Base-by-base conservation (phyloP, 208 protist genomes). In the Leishmania gerbilli region DNA sequence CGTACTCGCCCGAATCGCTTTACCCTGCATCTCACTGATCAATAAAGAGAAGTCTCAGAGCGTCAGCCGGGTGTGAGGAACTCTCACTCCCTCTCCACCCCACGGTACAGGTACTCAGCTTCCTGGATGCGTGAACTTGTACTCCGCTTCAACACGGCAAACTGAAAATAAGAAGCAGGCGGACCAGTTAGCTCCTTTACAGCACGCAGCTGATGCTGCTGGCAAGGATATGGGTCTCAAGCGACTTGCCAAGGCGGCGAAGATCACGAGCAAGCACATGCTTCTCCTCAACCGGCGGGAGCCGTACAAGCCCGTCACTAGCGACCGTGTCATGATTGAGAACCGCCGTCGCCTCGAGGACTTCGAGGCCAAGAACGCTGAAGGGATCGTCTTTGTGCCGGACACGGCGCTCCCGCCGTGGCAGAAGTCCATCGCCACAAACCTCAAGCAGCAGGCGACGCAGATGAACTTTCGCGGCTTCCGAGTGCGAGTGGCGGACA, bases 341-440 rank as follows among this genome's bases (percentile, higher is more conserved):
- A 88, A 94, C 72, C 88, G 89, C 27, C 77, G 78, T 9, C 82
- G 84, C 19, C 86, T 95, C n/a, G 88, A 94, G 47, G 77, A 71
- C 5, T 95, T 95, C 83, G 91, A 97, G 79, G 69, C 64, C 17
- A 88, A 88, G 64, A 90, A 89, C 68, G 92, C 90, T 4, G 93
- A 95, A 62, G 93, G 93, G 9, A 69, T 93, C 15, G 86, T 95
- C 62, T 97, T 97, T 80, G 93, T 95, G 19, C 92, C 93, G 0
- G 93, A 94, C 53, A 79, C 71, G 13, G 89, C 84, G 17, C 83
- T 97, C 27, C 93, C 93, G 19, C 92, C 93, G 60, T 97, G 93
- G 92, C 75, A 93, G 76, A 87, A 88, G 76, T 91, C 89, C 19
- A 79, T 95, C n/a, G 77, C 80, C 0, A 69, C 76, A 9, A 93